Conservation (phyloP, 371 early-diverging fungal species). For the Dichotomocladium elegans region DNA sequence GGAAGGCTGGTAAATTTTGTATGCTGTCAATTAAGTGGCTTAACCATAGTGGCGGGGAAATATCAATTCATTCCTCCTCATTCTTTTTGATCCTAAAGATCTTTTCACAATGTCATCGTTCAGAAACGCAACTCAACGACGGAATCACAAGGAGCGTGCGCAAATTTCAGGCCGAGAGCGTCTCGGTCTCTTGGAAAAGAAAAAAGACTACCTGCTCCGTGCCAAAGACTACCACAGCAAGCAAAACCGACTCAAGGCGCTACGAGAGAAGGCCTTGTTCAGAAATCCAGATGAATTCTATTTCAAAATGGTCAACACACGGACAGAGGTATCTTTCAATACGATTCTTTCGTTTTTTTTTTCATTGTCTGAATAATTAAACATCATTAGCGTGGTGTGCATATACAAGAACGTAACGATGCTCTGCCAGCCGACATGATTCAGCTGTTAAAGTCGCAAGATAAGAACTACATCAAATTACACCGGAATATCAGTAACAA, state of each 20-base stretch:
- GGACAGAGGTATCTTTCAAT: conserved; percentile 53
- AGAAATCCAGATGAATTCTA: conserved; percentile 98
- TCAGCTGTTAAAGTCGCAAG: conserved; percentile 88
- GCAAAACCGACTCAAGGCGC: conserved; percentile 75
- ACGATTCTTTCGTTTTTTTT: background rate
- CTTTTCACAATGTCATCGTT: conserved; percentile 46
- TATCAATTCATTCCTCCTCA: too few relatives aligned
- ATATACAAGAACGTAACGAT: conserved; percentile 71
- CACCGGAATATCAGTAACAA: conserved; percentile 79
- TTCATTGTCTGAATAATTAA: background rate
- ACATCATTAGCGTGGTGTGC: conserved; percentile 67
- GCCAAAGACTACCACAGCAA: conserved; percentile 89
- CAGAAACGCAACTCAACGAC: conserved; percentile 82
- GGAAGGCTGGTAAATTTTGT: too few relatives aligned
- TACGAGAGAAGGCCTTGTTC: conserved; percentile 82
- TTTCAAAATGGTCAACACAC: conserved; percentile 89
- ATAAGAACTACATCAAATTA: conserved; percentile 79
- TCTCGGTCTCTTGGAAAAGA: conserved; percentile 90
- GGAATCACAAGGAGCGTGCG: conserved; percentile 90
- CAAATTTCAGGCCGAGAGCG: conserved; percentile 71
- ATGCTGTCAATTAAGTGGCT: too few relatives aligned
- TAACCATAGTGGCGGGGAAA: too few relatives aligned
- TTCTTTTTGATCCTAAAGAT: conserved; percentile 5
- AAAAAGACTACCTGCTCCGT: conserved; percentile 96
- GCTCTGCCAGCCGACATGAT: conserved; percentile 74